phyloP scores from a whole-genome alignment of 345 rosid genomes.

The Raphanus sativus region DNA sequence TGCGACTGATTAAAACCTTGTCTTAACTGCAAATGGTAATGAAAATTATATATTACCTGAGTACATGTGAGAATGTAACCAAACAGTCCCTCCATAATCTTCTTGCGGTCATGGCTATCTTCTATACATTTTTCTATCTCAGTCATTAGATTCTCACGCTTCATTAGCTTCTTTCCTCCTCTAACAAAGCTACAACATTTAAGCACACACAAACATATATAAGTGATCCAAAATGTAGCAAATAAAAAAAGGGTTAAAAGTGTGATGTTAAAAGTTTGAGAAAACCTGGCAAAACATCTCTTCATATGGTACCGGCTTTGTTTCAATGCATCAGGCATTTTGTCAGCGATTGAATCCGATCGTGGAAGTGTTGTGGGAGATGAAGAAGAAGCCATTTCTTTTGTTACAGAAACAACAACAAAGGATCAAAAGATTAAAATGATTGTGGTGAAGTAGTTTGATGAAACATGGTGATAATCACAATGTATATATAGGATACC shows the following conservation, averaged over 20 bases:
- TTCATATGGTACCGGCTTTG: slow-evolving; percentile 76
- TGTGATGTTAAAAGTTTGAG: not conserved
- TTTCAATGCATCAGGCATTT: slow-evolving; percentile 85
- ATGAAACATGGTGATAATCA: slow-evolving; percentile 18
- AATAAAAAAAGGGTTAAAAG: no score
- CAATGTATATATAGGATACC: slow-evolving; percentile 8
- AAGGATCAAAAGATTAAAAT: slow-evolving; percentile 9
- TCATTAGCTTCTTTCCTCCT: slow-evolving; percentile 68
- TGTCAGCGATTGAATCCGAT: slow-evolving; percentile 69
- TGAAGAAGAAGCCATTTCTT: slow-evolving; percentile 43
- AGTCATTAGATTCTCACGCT: slow-evolving; percentile 57
- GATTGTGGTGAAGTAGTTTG: slow-evolving; percentile 29
- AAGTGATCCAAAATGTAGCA: not conserved
- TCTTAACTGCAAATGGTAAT: not conserved
- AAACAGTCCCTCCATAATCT: slow-evolving; percentile 70
- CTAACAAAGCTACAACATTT: slow-evolving; percentile 50
- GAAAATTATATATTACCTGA: slow-evolving; percentile 43
- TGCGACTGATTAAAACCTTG: not conserved
- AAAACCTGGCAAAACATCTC: slow-evolving; percentile 73
- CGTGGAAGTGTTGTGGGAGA: slow-evolving; percentile 42
- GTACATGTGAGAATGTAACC: slow-evolving; percentile 75
- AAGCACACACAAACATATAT: not conserved
- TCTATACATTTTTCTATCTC: slow-evolving; percentile 64
- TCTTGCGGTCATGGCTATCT: slow-evolving; percentile 56
- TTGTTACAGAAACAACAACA: slow-evolving; percentile 14